A percentile compares a stretch with the other conserved stretches of the same genome.
Evolutionary conservation across 164 flowering plant species (phyloP).

Genomic region (Chimonanthus praecox): DNA sequence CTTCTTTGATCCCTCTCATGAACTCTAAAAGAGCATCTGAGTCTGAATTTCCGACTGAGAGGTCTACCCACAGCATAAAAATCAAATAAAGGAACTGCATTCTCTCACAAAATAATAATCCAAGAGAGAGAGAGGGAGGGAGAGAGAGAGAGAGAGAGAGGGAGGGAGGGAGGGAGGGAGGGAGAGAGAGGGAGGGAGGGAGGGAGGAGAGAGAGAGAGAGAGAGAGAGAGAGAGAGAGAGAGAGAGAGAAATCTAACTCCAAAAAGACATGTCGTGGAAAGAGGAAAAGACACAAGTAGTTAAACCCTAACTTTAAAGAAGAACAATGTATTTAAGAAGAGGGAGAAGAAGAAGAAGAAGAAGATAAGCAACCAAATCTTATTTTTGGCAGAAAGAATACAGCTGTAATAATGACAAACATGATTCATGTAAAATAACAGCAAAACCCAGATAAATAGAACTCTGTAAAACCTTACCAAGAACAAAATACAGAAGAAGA

Average conservation of each 20-base stretch:
- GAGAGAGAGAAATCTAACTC: not conserved
- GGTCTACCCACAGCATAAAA: slow-evolving; percentile 22
- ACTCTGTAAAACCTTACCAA: not conserved
- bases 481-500: not conserved
- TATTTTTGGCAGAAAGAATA: not conserved
- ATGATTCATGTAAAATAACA: not conserved
- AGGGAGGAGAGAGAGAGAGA: too few relatives aligned
- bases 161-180: too few relatives aligned
- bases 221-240: too few relatives aligned
- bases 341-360: not conserved
- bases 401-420: not conserved
- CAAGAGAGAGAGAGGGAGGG: not conserved
- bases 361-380: not conserved
- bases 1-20: slow-evolving; percentile 27
- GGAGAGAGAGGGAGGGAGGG: too few relatives aligned
- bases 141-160: not conserved
- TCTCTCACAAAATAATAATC: not conserved
- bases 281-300: not conserved
- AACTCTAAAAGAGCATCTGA: slow-evolving; percentile 54
- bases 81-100: slow-evolving; percentile 32
- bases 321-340: not conserved
- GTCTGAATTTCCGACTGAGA: slow-evolving; percentile 37
- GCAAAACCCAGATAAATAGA: not conserved
- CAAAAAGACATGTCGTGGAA: not conserved
- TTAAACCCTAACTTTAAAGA: not conserved